Percentiles rank a stretch among this genome's conserved stretches.
Evolutionary conservation across 208 protist genomes (phyloP).

Genomic region (Leishmania guyanensis): DNA sequence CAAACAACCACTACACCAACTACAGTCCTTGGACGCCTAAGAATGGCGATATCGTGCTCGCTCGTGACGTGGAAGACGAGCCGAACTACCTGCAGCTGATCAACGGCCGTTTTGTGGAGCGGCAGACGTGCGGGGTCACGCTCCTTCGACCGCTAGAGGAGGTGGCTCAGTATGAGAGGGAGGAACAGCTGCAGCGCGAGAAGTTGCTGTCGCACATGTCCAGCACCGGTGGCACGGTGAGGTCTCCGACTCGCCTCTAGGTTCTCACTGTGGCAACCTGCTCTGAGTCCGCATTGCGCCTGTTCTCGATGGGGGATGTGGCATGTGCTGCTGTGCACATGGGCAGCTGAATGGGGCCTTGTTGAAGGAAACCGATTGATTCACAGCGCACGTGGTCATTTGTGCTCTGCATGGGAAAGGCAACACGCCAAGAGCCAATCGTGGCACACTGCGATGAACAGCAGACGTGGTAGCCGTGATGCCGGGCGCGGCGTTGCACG

Average conservation of each 20-base stretch:
- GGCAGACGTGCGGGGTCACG: conserved; percentile 73
- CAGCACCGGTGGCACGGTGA: background rate
- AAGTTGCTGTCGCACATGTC: conserved; percentile 15
- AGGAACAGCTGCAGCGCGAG: conserved; percentile 11
- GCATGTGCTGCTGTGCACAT: background rate
- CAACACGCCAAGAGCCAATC: background rate
- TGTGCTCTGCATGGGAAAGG: background rate
- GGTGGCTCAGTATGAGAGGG: conserved; percentile 30
- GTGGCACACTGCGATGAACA: background rate
- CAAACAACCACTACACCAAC: conserved; percentile 81
- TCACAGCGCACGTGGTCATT: background rate
- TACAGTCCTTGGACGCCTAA: conserved; percentile 85
- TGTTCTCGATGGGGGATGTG: background rate
- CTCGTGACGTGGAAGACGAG: conserved; percentile 62
- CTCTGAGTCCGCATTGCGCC: no score
- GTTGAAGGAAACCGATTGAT: background rate
- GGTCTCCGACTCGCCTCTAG: background rate
- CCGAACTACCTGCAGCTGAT: conserved; percentile 83
- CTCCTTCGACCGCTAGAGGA: conserved; percentile 68
- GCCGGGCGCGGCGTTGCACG: background rate
- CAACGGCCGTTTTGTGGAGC: conserved; percentile 83
- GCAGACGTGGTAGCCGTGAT: background rate
- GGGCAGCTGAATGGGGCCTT: background rate
- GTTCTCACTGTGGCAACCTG: background rate
- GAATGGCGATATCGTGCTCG: conserved; percentile 84